Evolutionary conservation across 2,329 filamentous ascomycete species (phyloP).

Genomic region (Lachnellula willkommii): DNA sequence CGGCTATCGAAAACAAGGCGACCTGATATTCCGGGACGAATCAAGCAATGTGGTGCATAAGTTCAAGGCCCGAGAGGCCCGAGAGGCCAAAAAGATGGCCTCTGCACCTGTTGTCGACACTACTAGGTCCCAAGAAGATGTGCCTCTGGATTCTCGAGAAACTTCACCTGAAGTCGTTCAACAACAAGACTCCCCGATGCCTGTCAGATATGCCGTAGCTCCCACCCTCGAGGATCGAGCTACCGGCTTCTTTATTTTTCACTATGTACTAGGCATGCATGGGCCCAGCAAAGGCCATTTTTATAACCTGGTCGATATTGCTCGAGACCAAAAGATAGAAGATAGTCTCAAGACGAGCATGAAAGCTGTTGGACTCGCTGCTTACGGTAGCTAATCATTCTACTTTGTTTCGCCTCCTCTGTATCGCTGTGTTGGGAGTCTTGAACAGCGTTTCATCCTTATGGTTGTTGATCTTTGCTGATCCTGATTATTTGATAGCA

Average conservation of each 20-base stretch:
- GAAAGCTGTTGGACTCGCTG: conserved; percentile 50
- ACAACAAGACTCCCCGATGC: conserved; percentile 31
- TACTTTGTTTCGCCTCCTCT: background rate
- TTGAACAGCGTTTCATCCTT: background rate
- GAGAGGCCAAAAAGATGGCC: conserved; percentile 17
- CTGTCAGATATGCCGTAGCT: conserved; percentile 28
- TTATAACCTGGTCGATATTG: conserved; percentile 49
- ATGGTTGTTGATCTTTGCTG: background rate
- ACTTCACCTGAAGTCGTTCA: conserved; percentile 23
- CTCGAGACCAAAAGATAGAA: conserved; percentile 36
- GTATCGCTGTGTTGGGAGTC: no score
- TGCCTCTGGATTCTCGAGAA: background rate
- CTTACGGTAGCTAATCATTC: conserved; percentile 31
- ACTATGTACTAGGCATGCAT: conserved; percentile 31
- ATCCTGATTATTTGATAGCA: background rate
- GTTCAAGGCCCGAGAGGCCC: conserved; percentile 35
- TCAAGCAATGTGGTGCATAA: conserved; percentile 48
- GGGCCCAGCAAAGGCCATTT: conserved; percentile 45
- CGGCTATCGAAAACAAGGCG: conserved; percentile 50
- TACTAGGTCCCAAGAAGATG: background rate
- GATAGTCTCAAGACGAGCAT: conserved; percentile 45
- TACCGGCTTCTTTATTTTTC: conserved; percentile 22
- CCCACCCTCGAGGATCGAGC: conserved; percentile 26
- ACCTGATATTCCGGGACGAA: conserved; percentile 54
- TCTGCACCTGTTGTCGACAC: background rate